Evolutionary conservation across 108 stramenopile species (phyloP), one percentile per base, ranked within the genome.

Genomic region (Conticribra weissflogii): DNA sequence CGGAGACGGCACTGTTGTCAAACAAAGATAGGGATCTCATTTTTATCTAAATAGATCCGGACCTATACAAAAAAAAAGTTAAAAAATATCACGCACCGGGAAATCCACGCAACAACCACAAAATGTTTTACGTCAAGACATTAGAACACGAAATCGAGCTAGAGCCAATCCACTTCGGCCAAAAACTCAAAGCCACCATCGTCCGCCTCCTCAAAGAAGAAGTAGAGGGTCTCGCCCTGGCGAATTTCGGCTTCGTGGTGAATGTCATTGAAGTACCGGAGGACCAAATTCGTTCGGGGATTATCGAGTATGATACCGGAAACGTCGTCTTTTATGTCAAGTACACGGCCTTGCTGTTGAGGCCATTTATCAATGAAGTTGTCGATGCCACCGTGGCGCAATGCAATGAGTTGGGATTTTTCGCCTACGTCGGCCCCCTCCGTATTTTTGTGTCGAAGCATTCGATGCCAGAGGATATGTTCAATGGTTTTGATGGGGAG

Each of bases 401-500:
- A 54, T 95, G 93, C 68, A 93, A 87, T 72, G 82, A 92, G 50
- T 66, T 95, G 49, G 97, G 97, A 44, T 96, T 97, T 54, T 97
- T 96, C 73, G 91, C 94, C 44, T 93, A 83, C 68, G 90, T 89
- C 34, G 97, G 97, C 0, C 96, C 96, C 2, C 78, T 97, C 9
- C 86, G 91, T 32, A 89, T 97, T 52, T 97, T 96, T 69, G 97
- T 97, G 23, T 86, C 83, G n/a, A 93, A 94, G 59, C 94, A 96
- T 72, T 89, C 81, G 66, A 97, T 97, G 95, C 95, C 94, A 9
- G 93, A 92, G 70, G 97, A 97, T 72, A 90, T 97, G 88, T 83
- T 90, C 25, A 89, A 95, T 72, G 96, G 94, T 32, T 97, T 91
- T 81, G 91, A 96, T 79, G 83, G 85, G 46, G 92, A 92, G 50